Base-by-base conservation (phyloP, 805 yeast species). In the Peterozyma toletana region DNA sequence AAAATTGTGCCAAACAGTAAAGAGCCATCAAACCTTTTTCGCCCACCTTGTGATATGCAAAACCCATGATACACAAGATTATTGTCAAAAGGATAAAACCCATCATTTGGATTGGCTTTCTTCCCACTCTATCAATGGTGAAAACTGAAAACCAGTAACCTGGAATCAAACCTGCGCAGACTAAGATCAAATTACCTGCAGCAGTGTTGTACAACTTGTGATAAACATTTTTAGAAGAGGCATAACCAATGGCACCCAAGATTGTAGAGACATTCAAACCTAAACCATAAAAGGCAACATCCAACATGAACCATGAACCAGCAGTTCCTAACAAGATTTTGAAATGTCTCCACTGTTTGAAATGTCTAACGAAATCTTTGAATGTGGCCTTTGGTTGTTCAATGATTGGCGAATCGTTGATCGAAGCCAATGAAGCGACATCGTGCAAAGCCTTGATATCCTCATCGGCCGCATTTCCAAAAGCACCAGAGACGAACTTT, bases 81-180 rank as follows among this genome's bases (percentile, higher is more conserved):
- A 69, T 62, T 37, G 96, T 86, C 60, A 87, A 74, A 42, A 86
- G 58, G 51, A 74, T 47, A 71, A 88, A 88, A 56, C 96, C 95
- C 58, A 68, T 70, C 17, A 86, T 47, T 71, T 89, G 96, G 50
- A 88, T 69, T 50, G 89, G 80, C 66, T 83, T 86, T 75, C 96
- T 81, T 56, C 96, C 96, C 53, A 88, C 55, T 34, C 68, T 72
- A 66, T 88, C 96, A 48, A 88, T 62, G 39, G 91, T 81, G 42
- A 88, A 88, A 54, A 83, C 87, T 30, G 91, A 62, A 48, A 74
- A 69, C 96, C 96, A 88, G 69, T 88, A 88, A 60, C 96, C 96
- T 56, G 96, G 96, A 66, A 88, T 78, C 38, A 93, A 77, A 73
- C 97, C 96, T 45, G 97, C 97, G 76, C 95, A 86, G 50, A 88